Percentiles rank a stretch among this genome's conserved stretches.
Evolutionary conservation across 1,284 basidiomycete species (phyloP).

Genomic region (Pseudozyma sp.): DNA sequence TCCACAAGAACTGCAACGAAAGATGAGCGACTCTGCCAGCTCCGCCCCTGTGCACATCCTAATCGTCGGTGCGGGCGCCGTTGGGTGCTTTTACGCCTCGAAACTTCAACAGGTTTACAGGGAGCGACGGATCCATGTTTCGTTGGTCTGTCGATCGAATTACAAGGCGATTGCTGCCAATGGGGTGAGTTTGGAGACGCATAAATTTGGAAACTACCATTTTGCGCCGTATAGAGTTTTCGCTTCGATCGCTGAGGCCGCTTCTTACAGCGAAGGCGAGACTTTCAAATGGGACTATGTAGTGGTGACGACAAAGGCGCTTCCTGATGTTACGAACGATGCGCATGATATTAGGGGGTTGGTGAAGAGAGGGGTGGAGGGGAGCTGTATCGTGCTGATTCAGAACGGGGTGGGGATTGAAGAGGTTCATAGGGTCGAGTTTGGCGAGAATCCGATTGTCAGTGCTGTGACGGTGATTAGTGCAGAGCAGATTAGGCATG

Average conservation of each 20-base stretch:
- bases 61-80: constrained; percentile 71
- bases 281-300: constrained; percentile 69
- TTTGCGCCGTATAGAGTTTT: constrained; percentile 69
- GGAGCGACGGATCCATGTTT: constrained; percentile 62
- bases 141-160: constrained; percentile 71
- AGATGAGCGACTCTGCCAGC: background rate
- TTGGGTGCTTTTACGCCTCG: constrained; percentile 71
- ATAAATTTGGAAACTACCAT: constrained; percentile 70
- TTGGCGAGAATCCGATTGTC: constrained; percentile 68
- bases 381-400: constrained; percentile 69
- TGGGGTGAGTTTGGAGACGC: constrained; percentile 69
- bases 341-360: constrained; percentile 66
- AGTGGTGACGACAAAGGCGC: constrained; percentile 71
- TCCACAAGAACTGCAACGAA: background rate
- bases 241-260: constrained; percentile 57
- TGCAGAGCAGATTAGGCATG: constrained; percentile 69
- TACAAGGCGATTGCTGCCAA: constrained; percentile 67
- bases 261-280: constrained; percentile 5
- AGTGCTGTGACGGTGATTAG: constrained; percentile 71
- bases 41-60: constrained; percentile 40
- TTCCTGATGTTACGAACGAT: constrained; percentile 70
- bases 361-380: constrained; percentile 44
- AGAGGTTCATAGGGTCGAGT: constrained; percentile 68
- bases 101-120: constrained; percentile 22
- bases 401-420: constrained; percentile 72